Base-by-base conservation (phyloP, 495 filamentous ascomycete genomes). In the Haplographium delicatum region DNA sequence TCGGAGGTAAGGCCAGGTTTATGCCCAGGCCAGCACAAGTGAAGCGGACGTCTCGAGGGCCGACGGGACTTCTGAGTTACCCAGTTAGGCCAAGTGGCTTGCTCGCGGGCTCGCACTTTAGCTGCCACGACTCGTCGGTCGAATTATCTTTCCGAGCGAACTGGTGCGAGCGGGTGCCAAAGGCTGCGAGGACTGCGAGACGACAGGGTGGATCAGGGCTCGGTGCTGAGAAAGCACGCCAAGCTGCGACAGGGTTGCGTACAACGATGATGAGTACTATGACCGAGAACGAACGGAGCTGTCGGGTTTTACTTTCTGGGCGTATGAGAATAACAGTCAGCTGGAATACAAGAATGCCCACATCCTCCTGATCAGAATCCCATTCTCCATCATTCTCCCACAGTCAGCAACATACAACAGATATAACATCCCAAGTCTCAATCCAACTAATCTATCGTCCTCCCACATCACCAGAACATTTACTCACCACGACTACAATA, bases 331-430 rank as follows among this genome's bases (percentile, higher is more conserved):
- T 23, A 43, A 23, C 39, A 27, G 26, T 15, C 35, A 19, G 35
- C 7, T 13, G 5, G 16, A 30, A 44, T 19, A 44, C 26, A 44
- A 44, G 24, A 31, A 30, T 13, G 6, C 42, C 42, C n/a, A 18
- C 26, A 23, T 23, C 42, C 42, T 44, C 15, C 42, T 44, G 25
- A 44, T 20, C 25, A 44, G 25, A n/a, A 44, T 31, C 13, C 19
- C 42, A 44, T 18, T 28, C 42, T 31, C 42, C 28, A 10, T 44
- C 42, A 44, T 44, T 19, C 42, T n/a, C 42, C 15, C 9, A 38
- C 24, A 30, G 18, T 26, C 31, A 44, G 25, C 15, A 15, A 31
- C 4, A 44, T 26, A 43, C 19, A 23, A 44, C 26, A 6, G 25
- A 31, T n/a, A 44, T 24, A 44, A 44, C 41, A 44, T 15, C 24